Evolutionary conservation across 129 eudicot species (phyloP), one percentile per base, ranked within the genome.

Genomic region (Gnaphalium uliginosum): DNA sequence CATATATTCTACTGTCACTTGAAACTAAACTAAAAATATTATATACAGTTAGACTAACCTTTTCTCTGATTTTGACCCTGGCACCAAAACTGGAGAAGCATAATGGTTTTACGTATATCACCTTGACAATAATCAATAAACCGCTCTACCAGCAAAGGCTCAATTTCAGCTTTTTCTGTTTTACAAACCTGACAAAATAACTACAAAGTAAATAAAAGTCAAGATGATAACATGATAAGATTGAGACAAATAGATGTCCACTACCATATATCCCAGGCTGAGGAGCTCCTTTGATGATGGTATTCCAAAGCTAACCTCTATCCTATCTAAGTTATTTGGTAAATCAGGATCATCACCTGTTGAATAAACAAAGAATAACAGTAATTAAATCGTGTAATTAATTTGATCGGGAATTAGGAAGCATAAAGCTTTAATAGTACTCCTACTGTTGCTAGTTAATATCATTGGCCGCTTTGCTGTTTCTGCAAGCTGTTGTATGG

Each of bases 391-490:
- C 3, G 3, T 18, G 63, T 30, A 2, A 72, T 48, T 64, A 72
- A 58, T 8, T 35, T 35, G 43, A 21, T 72, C 24, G 35, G 22
- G 6, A 54, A 18, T 19, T 8, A 27, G 64, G 43, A 77, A 71
- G 7, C 5, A 50, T 30, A 53, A 43, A 83, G 69, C 35, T 74
- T 72, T 24, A 68, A 78, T 27, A 69, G 32, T 29, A 62, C 68
- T 83, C 90, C 84, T 87, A 95, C 99, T 84, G 82, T 95, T 95
- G 87, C 94, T 84, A 70, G 99, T 91, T 79, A 95, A 81, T 84
- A 95, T 95, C 96, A 95, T 95, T 25, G 99, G 99, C 53, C 97
- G 86, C 66, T 95, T 95, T 76, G 94, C 97, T 27, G 94, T 95
- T 76, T 89, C 90, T 46, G 97, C 97, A 69, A 95, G 97, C 71